Base-by-base conservation (phyloP, 1,284 basidiomycete species). In the Boletus semigastroideus region DNA sequence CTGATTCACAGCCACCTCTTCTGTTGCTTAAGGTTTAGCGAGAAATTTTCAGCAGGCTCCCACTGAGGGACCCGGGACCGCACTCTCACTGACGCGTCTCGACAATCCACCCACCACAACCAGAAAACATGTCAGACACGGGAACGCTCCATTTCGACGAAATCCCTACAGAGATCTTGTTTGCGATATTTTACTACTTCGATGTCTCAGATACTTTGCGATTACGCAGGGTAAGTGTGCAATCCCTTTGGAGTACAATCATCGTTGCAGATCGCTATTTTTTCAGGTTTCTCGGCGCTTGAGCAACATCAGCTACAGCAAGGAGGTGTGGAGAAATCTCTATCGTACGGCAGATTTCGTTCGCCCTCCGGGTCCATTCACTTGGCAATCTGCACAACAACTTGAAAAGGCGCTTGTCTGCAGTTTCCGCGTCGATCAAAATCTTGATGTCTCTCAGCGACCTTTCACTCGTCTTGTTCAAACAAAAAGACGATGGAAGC, bases 361-460 rank as follows among this genome's bases (percentile, higher is more conserved):
- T 51, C 42, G 38, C 25, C 62, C 60, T 27, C 60, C 62, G 0
- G 62, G 60, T 0, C 59, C 62, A 5, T 61, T 58, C n/a, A 44
- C 25, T 9, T 54, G 42, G 3, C 59, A 61, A 13, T 54, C 57
- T 4, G 38, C 41, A 12, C 17, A 19, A 42, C 49, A 63, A 17
- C 37, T 61, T 11, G 62, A 61, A 46, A 40, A 33, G 1, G 27
- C 28, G 0, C 34, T 63, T n/a, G 25, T 61, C 3, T 5, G 42
- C 2, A 49, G 60, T 16, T 55, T 42, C 34, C 54, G 51, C 5
- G 38, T 52, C 0, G 36, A 47, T 4, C 49, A 30, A n/a, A 55
- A 54, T 39, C 45, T 61, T 3, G 33, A 16, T 9, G 8, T 27
- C 22, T 22, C 22, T 22, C 22, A 22, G 22, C 3, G 5, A 22